Conservation (phyloP, 228 moss, liverwort and hornwort genomes). For the Sphagnum fallax region DNA sequence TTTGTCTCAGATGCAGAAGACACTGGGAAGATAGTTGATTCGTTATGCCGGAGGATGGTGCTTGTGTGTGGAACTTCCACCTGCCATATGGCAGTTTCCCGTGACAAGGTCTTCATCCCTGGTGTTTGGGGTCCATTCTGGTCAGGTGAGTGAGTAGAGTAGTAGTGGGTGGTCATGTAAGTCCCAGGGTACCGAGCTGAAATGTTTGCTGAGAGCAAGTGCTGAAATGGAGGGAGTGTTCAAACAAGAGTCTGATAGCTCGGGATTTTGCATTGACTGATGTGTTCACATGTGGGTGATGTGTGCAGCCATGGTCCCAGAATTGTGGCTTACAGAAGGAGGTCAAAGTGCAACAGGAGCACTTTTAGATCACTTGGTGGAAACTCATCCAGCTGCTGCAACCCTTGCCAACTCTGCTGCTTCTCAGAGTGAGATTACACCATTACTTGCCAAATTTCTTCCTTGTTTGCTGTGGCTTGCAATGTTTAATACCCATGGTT, state of each 20-base stretch:
- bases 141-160: slow-evolving; percentile 56
- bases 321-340: slow-evolving; percentile 90
- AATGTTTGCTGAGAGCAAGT: too few species aligned
- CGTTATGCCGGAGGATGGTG: slow-evolving; percentile 86
- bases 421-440: slow-evolving; percentile 56
- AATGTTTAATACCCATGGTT: background rate
- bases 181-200: too few species aligned
- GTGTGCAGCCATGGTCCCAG: slow-evolving; percentile 89
- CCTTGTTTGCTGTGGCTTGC: background rate
- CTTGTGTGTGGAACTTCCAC: slow-evolving; percentile 98
- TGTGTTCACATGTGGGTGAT: too few species aligned
- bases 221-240: too few species aligned
- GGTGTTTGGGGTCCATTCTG: slow-evolving; percentile 99
- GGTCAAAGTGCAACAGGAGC: slow-evolving; percentile 99
- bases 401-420: slow-evolving; percentile 79
- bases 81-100: slow-evolving; percentile 93
- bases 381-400: slow-evolving; percentile 81
- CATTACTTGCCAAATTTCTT: background rate
- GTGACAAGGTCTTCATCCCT: slow-evolving; percentile 80
- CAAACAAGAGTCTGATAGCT: too few species aligned
- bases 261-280: too few species aligned
- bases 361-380: slow-evolving; percentile 83
- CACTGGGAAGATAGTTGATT: slow-evolving; percentile 38
- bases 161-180: too few species aligned
- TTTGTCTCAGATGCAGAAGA: slow-evolving; percentile 2